phyloP scores from a whole-genome alignment of 768 basidiomycete genomes.

The Tephrocybe sp. region DNA sequence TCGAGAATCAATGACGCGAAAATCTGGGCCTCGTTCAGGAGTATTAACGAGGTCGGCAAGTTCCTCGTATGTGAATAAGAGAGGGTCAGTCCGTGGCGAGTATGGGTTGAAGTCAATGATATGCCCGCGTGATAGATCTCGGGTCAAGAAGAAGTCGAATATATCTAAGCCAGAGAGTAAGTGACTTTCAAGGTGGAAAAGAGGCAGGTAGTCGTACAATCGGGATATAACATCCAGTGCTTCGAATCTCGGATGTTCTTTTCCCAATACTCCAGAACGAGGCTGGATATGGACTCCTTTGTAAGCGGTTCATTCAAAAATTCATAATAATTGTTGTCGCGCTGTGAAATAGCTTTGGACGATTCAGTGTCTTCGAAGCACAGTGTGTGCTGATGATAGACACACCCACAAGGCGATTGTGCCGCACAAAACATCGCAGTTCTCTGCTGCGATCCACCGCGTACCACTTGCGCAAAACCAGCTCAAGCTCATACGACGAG shows the following conservation, averaged over 20 bases:
- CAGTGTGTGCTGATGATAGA: slow-evolving; percentile 5
- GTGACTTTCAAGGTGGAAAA: not conserved
- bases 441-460: slow-evolving; percentile 81
- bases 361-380: not conserved
- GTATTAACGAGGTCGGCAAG: slow-evolving; percentile 42
- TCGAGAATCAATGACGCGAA: slow-evolving; percentile 72
- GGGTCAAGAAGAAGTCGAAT: slow-evolving; percentile 85
- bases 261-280: slow-evolving; percentile 66
- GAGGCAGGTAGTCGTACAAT: slow-evolving; percentile 54
- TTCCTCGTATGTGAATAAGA: slow-evolving; percentile 83
- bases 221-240: slow-evolving; percentile 49
- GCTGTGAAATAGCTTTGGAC: slow-evolving; percentile 72
- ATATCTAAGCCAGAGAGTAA: slow-evolving; percentile 48
- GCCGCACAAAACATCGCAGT: slow-evolving; percentile 85
- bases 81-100: slow-evolving; percentile 78
- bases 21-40: slow-evolving; percentile 30
- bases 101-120: slow-evolving; percentile 93
- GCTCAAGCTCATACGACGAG: slow-evolving; percentile 61
- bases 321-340: slow-evolving; percentile 87
- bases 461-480: slow-evolving; percentile 91
- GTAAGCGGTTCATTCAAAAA: slow-evolving; percentile 69
- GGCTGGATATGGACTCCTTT: slow-evolving; percentile 46
- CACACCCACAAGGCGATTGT: slow-evolving; percentile 70
- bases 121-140: slow-evolving; percentile 72
- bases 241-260: slow-evolving; percentile 51